phyloP scores from a whole-genome alignment of 768 basidiomycete species.

The Mycena rebaudengoi region DNA sequence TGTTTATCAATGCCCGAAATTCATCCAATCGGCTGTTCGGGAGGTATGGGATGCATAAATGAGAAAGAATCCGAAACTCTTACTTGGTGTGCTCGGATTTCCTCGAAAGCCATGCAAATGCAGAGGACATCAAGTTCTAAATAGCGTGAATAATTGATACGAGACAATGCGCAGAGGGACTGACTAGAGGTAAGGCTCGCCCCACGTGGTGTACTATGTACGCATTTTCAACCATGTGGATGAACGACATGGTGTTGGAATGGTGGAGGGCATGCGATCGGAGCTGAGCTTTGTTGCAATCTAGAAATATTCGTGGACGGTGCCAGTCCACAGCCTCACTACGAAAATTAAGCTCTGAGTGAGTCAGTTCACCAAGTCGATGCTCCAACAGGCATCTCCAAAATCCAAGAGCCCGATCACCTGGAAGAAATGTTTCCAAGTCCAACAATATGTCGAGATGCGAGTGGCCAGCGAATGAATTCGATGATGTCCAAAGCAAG shows the following conservation, averaged over 20 bases:
- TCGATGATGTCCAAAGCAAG: conserved; percentile 8
- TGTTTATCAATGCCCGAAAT: neutral
- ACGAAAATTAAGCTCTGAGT: conserved; percentile 11
- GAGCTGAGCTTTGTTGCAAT: conserved; percentile 1
- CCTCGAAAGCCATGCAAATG: neutral
- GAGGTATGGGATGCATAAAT: neutral
- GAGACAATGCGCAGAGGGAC: neutral
- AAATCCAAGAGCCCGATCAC: neutral
- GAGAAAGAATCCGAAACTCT: neutral
- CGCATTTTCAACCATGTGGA: conserved; percentile 8
- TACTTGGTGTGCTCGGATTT: neutral
- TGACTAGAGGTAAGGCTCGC: conserved; percentile 13
- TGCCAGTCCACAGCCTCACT: conserved; percentile 13
- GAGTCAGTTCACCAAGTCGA: neutral
- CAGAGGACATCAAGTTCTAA: conserved; percentile 6
- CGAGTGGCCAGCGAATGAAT: neutral
- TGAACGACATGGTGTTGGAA: neutral
- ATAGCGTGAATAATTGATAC: neutral
- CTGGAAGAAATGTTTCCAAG: neutral
- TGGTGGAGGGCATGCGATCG: neutral
- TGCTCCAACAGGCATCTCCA: neutral
- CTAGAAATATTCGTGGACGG: conserved; percentile 4
- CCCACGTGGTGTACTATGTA: neutral
- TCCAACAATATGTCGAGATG: neutral
- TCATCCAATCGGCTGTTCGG: conserved; percentile 2